Base-by-base conservation (phyloP, 2,329 filamentous ascomycete genomes). In the Pyricularia sp. region DNA sequence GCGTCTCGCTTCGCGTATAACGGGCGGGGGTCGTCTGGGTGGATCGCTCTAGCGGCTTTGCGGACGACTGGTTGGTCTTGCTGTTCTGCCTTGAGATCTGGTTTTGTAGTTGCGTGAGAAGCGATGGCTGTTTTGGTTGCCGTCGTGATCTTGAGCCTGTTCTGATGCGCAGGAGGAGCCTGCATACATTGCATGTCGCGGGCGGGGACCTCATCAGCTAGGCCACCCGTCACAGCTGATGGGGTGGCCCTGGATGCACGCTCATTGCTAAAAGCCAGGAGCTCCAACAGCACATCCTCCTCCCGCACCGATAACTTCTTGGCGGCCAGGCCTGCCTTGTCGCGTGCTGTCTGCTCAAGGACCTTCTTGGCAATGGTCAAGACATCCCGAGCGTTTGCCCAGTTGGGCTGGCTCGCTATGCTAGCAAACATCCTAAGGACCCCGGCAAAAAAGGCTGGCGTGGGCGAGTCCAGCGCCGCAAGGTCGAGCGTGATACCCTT, bases 341-440 rank as follows among this genome's bases (percentile, higher is more conserved):
- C 73, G 69, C 77, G 78, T 70, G 79, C 76, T n/a, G 77, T 71
- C 23, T 70, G 73, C 20, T 76, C 75, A 71, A 87, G 86, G 1
- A 90, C 82, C 0, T 67, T 72, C 69, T 84, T 86, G 0, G 79
- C 81, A 0, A 91, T 63, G 0, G 82, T 84, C 14, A 85, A 77
- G 1, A 92, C 82, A 65, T 92, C 89, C 4, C 89, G 81, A 0
- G 84, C 88, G 70, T 86, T 91, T 0, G 84, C 89, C 86, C 89
- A 91, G 7, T 81, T 81, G 0, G 81, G 74, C 3, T 85, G 78
- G 0, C 68, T 61, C 0, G 81, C 74, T 0, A 91, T 75, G 0
- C 67, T 58, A 0, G 73, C 66, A 33, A 33, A 33, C 9, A 33
- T 33, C 4, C 31, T 9, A 4, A 33, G 4, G 9, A 33, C 31